Base-by-base conservation (phyloP, 2,329 filamentous ascomycete species). In the Fusarium illudens region DNA sequence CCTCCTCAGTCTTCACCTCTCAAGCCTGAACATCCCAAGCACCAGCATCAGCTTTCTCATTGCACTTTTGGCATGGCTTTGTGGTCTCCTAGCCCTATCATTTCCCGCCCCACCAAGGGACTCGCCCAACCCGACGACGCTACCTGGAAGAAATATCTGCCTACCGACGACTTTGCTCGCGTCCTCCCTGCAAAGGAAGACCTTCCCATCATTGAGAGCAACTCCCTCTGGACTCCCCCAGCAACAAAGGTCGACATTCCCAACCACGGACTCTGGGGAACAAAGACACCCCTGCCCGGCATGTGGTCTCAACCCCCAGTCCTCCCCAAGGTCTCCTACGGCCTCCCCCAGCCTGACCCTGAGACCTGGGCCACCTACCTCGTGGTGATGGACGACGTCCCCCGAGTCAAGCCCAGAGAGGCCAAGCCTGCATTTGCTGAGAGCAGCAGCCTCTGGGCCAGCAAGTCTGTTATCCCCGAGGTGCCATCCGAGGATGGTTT, bases 81-180 rank as follows among this genome's bases (percentile, higher is more conserved):
- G 57, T 74, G 72, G 72, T 64, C 68, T 65, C 72, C 65, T 20
- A 62, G 53, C 60, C 53, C 67, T 61, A 65, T 62, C 34, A 25
- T 64, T 62, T 50, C 64, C 36, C 67, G 57, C 64, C 69, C 71
- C 48, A 60, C 67, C 51, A 69, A 65, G 25, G 78, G 78, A 52
- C 73, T 80, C 8, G 74, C 77, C 20, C 79, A 83, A 65, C 80
- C 79, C 15, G 78, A 80, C 58, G 68, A 73, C 33, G 62, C 69
- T 17, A 74, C 69, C n/a, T 82, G 80, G 81, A 72, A 75, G 36
- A 64, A 64, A 36, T 81, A 81, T 57, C 69, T 77, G 36, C 67
- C 68, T 9, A 61, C 73, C 19, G 60, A 71, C 20, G 69, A 64
- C 17, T 73, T 63, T 57, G 61, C 72, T 32, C 79, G 79, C 55